Evolutionary conservation across 2,329 filamentous ascomycete species (phyloP).

Genomic region (Pochonia chlamydosporia): DNA sequence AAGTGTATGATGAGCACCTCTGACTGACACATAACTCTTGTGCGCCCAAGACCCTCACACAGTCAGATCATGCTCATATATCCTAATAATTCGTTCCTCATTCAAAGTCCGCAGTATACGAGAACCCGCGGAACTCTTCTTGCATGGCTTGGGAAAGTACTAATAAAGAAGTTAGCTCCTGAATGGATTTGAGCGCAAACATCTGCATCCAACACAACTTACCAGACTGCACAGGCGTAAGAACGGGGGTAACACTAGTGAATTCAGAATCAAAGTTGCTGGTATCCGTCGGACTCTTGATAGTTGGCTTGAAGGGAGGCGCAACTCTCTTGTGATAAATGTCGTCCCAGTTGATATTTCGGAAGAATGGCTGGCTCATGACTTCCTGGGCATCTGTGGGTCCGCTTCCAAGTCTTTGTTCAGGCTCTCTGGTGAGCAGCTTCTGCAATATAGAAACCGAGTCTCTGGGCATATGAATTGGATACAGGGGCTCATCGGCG

Average conservation of each 20-base stretch:
- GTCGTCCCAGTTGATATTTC: conserved; percentile 97
- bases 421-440: conserved; percentile 89
- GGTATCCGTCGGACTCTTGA: conserved; percentile 93
- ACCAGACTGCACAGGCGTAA: conserved; percentile 97
- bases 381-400: conserved; percentile 97
- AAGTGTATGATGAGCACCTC: not conserved
- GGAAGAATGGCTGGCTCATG: conserved; percentile 98
- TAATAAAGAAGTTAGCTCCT: conserved; percentile 35
- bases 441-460: conserved; percentile 98
- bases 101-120: conserved; percentile 89
- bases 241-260: conserved; percentile 93
- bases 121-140: conserved; percentile 98
- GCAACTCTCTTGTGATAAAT: conserved; percentile 92
- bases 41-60: not conserved
- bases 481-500: conserved; percentile 93
- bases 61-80: conserved; percentile 12
- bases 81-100: conserved; percentile 29
- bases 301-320: conserved; percentile 83
- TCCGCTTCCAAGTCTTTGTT: conserved; percentile 85
- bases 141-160: conserved; percentile 98
- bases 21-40: not conserved
- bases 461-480: conserved; percentile 97
- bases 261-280: conserved; percentile 99
- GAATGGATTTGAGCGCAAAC: conserved; percentile 10
- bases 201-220: conserved; percentile 34